These are phyloP conservation scores for Colletotrichum plurivorum DNA, from an alignment of 2,329 filamentous ascomycete genomes.

Conservation along the genomic window DNA sequence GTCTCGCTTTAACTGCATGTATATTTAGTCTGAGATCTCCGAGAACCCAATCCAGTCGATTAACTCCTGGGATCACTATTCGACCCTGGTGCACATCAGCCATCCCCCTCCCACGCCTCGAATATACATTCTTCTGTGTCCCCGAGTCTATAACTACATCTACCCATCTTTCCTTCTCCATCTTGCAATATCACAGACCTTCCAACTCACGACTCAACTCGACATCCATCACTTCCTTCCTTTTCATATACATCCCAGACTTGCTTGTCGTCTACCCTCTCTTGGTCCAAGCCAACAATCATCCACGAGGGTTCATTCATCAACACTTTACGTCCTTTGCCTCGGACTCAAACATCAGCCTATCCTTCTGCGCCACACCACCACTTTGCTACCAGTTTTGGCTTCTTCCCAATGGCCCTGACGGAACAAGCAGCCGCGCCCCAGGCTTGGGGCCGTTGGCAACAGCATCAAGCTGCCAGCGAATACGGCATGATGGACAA, in stretches of 20 bases:
- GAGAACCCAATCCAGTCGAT: conserved; percentile 29
- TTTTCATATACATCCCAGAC: conserved; percentile 16
- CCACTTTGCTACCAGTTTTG: neutral
- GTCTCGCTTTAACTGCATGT: conserved; percentile 34
- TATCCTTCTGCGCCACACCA: conserved; percentile 26
- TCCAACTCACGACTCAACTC: conserved; percentile 19
- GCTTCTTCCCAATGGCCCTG: conserved; percentile 58
- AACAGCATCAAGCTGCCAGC: conserved; percentile 56
- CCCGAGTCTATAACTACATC: conserved; percentile 29
- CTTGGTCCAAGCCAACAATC: conserved; percentile 21
- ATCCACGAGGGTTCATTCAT: conserved; percentile 7
- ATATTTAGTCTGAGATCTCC: conserved; percentile 41
- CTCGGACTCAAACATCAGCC: neutral
- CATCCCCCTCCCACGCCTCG: conserved; percentile 14
- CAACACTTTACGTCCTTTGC: neutral
- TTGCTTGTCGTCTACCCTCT: conserved; percentile 10
- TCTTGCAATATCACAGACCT: conserved; percentile 46
- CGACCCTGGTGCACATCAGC: conserved; percentile 34
- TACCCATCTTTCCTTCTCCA: conserved; percentile 29
- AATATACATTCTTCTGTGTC: conserved; percentile 24
- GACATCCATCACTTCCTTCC: conserved; percentile 23
- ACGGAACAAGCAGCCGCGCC: conserved; percentile 60
- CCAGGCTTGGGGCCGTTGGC: conserved; percentile 70
- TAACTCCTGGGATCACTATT: conserved; percentile 21
- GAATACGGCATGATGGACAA: conserved; percentile 66